These are phyloP conservation scores for Cyberlindnera xylosilytica DNA, from an alignment of 805 yeast genomes.

Conservation along the genomic window DNA sequence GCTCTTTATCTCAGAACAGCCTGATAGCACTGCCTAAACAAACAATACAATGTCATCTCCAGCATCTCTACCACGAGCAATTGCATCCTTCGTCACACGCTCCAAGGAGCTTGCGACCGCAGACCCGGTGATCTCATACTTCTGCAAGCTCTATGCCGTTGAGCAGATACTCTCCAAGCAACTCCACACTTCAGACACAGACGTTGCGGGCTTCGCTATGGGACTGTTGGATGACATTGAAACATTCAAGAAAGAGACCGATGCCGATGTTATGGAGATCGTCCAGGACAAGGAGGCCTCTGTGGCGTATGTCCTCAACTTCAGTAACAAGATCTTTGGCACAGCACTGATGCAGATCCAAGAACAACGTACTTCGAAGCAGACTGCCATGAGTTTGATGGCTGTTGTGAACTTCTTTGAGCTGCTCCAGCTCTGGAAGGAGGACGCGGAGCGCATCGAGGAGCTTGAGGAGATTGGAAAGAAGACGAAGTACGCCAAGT, in stretches of 20 bases:
- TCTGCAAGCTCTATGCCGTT: conserved; percentile 66
- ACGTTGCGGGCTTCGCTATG: conserved; percentile 58
- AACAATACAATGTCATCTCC: conserved; percentile 9
- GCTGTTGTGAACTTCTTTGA: conserved; percentile 55
- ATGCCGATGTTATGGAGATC: conserved; percentile 40
- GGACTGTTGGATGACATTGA: conserved; percentile 72
- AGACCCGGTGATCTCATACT: conserved; percentile 72
- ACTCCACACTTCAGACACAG: conserved; percentile 54
- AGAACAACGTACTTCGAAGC: conserved; percentile 38
- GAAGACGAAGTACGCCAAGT: conserved; percentile 60
- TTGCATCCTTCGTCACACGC: conserved; percentile 44
- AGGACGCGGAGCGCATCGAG: conserved; percentile 33
- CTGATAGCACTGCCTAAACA: no score
- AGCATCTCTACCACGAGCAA: conserved; percentile 27
- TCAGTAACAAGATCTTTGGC: conserved; percentile 57
- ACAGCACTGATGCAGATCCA: conserved; percentile 47
- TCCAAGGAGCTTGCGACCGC: conserved; percentile 52
- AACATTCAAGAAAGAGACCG: conserved; percentile 38
- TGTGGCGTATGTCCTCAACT: conserved; percentile 50
- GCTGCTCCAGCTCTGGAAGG: conserved; percentile 45
- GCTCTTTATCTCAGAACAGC: no score
- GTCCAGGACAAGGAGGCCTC: conserved; percentile 60
- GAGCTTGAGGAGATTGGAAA: conserved; percentile 26
- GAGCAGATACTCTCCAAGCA: conserved; percentile 63
- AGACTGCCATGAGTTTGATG: conserved; percentile 48